Evolutionary conservation across 768 basidiomycete genomes (phyloP).

Genomic region (Holtermannia corniformis): DNA sequence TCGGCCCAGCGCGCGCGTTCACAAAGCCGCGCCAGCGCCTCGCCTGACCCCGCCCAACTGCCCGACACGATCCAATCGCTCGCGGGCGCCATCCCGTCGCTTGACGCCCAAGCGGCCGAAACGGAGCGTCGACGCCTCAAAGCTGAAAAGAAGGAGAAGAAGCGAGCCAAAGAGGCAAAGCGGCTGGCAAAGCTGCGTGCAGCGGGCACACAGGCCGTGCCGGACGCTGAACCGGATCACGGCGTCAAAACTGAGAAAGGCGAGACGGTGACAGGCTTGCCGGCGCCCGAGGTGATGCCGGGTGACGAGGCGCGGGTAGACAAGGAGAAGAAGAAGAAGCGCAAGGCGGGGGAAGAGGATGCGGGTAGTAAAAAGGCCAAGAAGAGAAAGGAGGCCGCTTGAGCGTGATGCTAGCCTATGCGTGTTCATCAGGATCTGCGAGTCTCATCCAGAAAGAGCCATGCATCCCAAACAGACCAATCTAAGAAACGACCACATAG

Average conservation of each 20-base stretch:
- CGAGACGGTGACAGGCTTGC: too few relatives aligned
- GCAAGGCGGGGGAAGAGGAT: conserved; percentile 30
- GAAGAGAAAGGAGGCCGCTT: conserved; percentile 28
- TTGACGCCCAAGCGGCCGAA: conserved; percentile 12
- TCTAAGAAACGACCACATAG: neutral
- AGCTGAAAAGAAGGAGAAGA: conserved; percentile 13
- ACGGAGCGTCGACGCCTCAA: conserved; percentile 20
- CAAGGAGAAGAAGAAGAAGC: conserved; percentile 19
- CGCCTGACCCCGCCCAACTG: conserved; percentile 6
- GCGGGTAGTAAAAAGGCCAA: conserved; percentile 37
- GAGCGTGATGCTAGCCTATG: neutral
- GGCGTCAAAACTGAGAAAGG: too few relatives aligned
- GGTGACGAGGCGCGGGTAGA: conserved; percentile 12
- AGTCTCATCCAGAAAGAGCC: neutral
- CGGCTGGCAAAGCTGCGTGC: conserved; percentile 30
- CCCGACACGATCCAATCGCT: neutral
- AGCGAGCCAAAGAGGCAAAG: conserved; percentile 12
- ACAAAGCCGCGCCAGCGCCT: conserved; percentile 3
- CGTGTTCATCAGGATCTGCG: neutral
- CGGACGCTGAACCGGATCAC: too few relatives aligned
- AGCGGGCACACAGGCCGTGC: too few relatives aligned
- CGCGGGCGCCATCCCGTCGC: conserved; percentile 10
- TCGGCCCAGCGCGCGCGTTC: conserved; percentile 5
- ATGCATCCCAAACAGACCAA: neutral
- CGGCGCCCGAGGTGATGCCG: conserved; percentile 13